phyloP scores from a whole-genome alignment of 192 early-diverging fungal species.

The Diversispora eburnea region DNA sequence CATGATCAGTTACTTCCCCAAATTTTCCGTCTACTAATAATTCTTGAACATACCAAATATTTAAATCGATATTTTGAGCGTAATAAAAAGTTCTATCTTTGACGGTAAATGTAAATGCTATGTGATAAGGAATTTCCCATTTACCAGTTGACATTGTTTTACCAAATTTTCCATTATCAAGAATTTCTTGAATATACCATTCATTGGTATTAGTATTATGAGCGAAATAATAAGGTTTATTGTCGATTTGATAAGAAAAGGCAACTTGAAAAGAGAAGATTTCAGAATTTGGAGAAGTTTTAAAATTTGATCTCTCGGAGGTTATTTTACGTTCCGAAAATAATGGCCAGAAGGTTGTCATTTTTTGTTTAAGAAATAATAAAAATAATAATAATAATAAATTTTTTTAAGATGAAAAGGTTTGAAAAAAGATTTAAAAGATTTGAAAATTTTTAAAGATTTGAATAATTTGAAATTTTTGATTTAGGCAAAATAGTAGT shows the following conservation, averaged over 20 bases:
- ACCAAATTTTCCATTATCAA: conserved; percentile 1
- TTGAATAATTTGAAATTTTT: too few species aligned
- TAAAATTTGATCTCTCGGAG: background rate
- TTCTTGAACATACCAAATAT: background rate
- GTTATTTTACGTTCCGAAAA: background rate
- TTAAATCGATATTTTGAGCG: background rate
- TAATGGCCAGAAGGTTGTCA: background rate
- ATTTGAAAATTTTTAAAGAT: too few species aligned
- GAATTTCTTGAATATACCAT: conserved; percentile 14
- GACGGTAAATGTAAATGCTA: background rate
- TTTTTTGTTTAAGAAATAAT: background rate
- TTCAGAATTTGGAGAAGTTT: background rate
- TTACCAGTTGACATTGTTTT: background rate
- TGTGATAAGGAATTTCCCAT: background rate
- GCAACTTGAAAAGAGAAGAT: background rate
- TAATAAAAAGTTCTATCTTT: background rate
- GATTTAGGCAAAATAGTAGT: too few species aligned
- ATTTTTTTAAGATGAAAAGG: too few species aligned
- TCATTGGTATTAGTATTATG: background rate
- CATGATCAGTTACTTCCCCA: background rate
- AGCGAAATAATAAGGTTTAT: conserved; percentile 1
- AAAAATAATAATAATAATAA: too few species aligned
- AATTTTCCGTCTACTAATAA: background rate
- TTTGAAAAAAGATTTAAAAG: too few species aligned
- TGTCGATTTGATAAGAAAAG: conserved; percentile 9